phyloP scores from a whole-genome alignment of 1,284 basidiomycete genomes.

The Trichosporon sp. region DNA sequence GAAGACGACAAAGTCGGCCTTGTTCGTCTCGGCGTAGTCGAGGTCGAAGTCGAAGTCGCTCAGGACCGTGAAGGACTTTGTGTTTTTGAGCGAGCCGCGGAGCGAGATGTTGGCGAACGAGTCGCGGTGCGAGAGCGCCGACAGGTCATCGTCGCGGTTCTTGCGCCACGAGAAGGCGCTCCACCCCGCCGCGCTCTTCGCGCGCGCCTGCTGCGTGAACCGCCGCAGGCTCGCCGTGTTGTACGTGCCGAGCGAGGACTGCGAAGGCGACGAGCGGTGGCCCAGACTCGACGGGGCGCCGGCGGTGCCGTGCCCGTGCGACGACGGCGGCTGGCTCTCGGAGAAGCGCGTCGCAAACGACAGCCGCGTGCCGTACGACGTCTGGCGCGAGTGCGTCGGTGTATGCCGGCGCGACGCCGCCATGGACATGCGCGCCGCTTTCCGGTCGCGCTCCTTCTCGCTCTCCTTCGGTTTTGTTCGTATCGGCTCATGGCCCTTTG shows the following conservation, averaged over 20 bases:
- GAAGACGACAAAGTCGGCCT: constrained; percentile 5
- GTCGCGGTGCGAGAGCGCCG: neutral
- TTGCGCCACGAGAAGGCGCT: neutral
- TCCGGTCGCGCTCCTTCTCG: neutral
- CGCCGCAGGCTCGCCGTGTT: neutral
- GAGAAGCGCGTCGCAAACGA: neutral
- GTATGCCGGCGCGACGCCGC: neutral
- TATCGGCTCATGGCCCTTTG: neutral
- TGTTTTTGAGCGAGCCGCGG: neutral
- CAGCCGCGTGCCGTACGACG: neutral
- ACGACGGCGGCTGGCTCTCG: neutral
- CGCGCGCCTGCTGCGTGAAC: neutral
- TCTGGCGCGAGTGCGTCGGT: neutral
- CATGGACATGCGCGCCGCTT: neutral
- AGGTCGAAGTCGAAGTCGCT: neutral
- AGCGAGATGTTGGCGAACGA: neutral
- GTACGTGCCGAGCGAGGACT: neutral
- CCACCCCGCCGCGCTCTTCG: too few species aligned
- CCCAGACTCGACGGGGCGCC: neutral
- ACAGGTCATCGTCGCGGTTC: neutral
- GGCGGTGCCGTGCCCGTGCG: neutral
- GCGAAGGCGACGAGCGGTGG: neutral
- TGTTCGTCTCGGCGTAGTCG: neutral
- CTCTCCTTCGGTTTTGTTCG: neutral
- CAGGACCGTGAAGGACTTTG: constrained; percentile 11